Evolutionary conservation across 176 grass and related monocot species (phyloP), one percentile per base, ranked within the genome.

Genomic region (Triticum aestivum): DNA sequence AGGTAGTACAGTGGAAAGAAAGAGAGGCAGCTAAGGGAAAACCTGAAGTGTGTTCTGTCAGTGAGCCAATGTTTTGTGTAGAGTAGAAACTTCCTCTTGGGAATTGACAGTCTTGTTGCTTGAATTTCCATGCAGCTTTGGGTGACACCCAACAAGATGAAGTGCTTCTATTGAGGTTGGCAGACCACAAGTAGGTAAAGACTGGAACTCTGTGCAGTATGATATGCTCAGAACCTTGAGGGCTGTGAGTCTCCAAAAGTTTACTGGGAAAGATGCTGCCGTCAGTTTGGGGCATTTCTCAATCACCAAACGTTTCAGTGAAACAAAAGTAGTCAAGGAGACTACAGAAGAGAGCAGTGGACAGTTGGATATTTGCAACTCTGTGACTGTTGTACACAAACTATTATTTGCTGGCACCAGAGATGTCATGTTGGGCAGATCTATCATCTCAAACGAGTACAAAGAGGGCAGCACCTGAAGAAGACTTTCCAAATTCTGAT

Each of bases 201-300:
- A 68, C 79, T 33, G 37, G n/a, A 82, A 69, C 63, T 82, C 27
- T 27, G 63, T 3, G 26, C 65, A 83, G 27, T 83, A 56, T 13
- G 42, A 70, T 83, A 83, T 72, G 65, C 80, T 83, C 65, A 83
- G 14, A 20, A 52, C 69, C 26, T 70, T 83, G 27, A 83, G 80
- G 15, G 65, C 56, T 39, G 66, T 21, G 27, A 70, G 80, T 47
- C 44, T 70, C 15, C 32, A 37, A 18, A 83, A 70, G 58, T 59
- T 51, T n/a, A 29, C 18, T 37, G 80, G 80, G 65, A 83, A 54
- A 30, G 80, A 83, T 59, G 17, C 45, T 14, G 80, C 35, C 3
- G 80, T 71, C 15, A 83, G 24, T 30, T 33, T 70, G 15, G 80
- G 80, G 65, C 80, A 83, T 37, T 45, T 56, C 51, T 83, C 80